A percentile compares a stretch with the other conserved stretches of the same genome.
Evolutionary conservation across 2,329 filamentous ascomycete genomes (phyloP).

Genomic region (Exutisphaerella laricina): DNA sequence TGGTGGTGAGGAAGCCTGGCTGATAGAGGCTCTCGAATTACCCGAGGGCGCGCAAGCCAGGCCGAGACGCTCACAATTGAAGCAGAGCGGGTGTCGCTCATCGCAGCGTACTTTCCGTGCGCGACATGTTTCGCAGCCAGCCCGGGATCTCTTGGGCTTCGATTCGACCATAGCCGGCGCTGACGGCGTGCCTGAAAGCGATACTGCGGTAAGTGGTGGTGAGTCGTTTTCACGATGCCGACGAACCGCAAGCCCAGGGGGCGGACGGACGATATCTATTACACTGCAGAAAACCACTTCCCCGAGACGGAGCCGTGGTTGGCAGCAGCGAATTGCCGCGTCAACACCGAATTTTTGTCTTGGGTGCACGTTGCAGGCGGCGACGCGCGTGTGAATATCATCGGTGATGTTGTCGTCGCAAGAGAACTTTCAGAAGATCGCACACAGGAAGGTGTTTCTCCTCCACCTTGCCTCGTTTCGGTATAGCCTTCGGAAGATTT

Average conservation of each 20-base stretch:
- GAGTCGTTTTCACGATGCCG: neutral
- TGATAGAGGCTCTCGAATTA: slow-evolving; percentile 1
- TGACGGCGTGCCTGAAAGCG: neutral
- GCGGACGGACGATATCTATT: neutral
- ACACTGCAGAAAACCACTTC: too few relatives aligned
- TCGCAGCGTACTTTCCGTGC: slow-evolving; percentile 22
- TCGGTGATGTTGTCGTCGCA: neutral
- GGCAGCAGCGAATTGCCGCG: neutral
- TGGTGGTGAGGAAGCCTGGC: slow-evolving; percentile 3
- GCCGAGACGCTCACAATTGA: slow-evolving; percentile 22
- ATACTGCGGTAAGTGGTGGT: neutral
- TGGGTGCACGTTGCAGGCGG: neutral
- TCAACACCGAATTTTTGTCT: neutral
- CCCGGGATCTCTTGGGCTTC: slow-evolving; percentile 13
- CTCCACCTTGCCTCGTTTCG: too few relatives aligned
- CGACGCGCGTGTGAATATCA: neutral
- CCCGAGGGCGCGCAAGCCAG: slow-evolving; percentile 18
- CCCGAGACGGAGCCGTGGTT: too few relatives aligned
- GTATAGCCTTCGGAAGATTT: too few relatives aligned
- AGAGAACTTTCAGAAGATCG: neutral
- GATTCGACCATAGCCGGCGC: slow-evolving; percentile 6
- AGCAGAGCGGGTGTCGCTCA: slow-evolving; percentile 10
- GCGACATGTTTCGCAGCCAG: slow-evolving; percentile 23
- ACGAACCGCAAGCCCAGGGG: slow-evolving; percentile 2
- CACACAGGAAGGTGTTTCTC: too few relatives aligned